Conservation (phyloP, 495 filamentous ascomycete genomes). For the Penicillium waksmanii region DNA sequence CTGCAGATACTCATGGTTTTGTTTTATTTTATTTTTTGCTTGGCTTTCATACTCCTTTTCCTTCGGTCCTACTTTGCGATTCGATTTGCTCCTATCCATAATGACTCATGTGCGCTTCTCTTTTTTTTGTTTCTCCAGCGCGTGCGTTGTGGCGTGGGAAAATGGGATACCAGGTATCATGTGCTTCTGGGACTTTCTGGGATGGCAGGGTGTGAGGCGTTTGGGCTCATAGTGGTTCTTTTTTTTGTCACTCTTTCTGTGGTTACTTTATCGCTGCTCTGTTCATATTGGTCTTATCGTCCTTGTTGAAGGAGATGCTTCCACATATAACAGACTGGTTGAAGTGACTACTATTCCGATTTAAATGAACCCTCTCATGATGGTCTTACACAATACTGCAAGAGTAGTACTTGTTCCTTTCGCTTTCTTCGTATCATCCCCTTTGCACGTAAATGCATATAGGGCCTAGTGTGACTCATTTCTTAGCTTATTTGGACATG, state of each 20-base stretch:
- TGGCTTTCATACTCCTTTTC: constrained; percentile 2
- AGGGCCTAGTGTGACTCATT: too few species aligned
- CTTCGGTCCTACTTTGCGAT: neutral
- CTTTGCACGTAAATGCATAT: too few species aligned
- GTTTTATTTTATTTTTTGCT: constrained; percentile 1
- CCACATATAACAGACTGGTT: neutral
- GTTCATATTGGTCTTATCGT: neutral
- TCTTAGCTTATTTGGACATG: too few species aligned
- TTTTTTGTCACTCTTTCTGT: constrained; percentile 1
- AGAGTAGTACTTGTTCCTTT: neutral
- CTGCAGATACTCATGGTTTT: constrained; percentile 4
- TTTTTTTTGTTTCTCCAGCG: constrained; percentile 4
- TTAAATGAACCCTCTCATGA: neutral
- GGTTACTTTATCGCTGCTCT: neutral
- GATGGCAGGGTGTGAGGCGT: neutral
- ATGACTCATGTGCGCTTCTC: constrained; percentile 5
- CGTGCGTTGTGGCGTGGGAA: constrained; percentile 2
- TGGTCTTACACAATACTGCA: neutral
- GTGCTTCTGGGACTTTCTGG: constrained; percentile 3
- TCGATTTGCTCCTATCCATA: constrained; percentile 9
- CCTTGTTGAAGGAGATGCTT: neutral
- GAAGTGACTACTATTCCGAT: neutral
- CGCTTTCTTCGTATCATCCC: too few species aligned
- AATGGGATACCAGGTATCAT: neutral
- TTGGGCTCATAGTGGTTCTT: constrained; percentile 1